Evolutionary conservation across 1,139 yeast genomes (phyloP).

Genomic region (Kazachstania sp.): DNA sequence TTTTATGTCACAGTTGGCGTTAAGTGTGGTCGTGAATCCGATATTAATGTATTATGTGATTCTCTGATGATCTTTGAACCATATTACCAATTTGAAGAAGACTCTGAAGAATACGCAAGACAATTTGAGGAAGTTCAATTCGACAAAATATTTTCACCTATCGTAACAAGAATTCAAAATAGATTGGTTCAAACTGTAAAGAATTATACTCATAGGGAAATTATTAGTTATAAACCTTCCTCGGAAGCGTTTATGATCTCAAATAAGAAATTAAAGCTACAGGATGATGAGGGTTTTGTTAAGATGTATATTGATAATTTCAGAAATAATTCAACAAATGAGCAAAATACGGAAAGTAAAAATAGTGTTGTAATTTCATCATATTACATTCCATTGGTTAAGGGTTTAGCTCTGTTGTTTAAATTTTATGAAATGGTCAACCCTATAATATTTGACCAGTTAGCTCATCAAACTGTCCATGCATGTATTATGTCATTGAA

Average conservation of each 20-base stretch:
- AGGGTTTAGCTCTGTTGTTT: slow-evolving; percentile 62
- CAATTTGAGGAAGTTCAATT: slow-evolving; percentile 36
- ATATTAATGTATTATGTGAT: slow-evolving; percentile 63
- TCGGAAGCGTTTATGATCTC: slow-evolving; percentile 58
- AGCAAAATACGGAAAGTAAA: slow-evolving; percentile 13
- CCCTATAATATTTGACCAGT: slow-evolving; percentile 72
- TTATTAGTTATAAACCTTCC: slow-evolving; percentile 58
- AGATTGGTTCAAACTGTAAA: slow-evolving; percentile 74
- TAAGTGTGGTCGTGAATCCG: slow-evolving; percentile 57
- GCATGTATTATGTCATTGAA: slow-evolving; percentile 56
- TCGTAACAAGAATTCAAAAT: slow-evolving; percentile 69
- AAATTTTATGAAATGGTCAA: slow-evolving; percentile 74
- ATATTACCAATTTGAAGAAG: slow-evolving; percentile 56
- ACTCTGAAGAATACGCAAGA: slow-evolving; percentile 23
- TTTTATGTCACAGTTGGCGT: slow-evolving; percentile 63
- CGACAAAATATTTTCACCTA: slow-evolving; percentile 59
- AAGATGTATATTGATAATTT: slow-evolving; percentile 14
- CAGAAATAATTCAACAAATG: slow-evolving; percentile 5
- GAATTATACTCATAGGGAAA: slow-evolving; percentile 57
- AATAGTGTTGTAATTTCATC: slow-evolving; percentile 11
- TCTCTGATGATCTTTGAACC: slow-evolving; percentile 62
- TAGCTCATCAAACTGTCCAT: slow-evolving; percentile 83
- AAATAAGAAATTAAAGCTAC: slow-evolving; percentile 33
- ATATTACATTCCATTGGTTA: slow-evolving; percentile 68
- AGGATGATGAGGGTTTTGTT: slow-evolving; percentile 17